These are phyloP conservation scores for Elaeis guineensis DNA, from an alignment of 176 grass and related monocot genomes.

Conservation along the genomic window DNA sequence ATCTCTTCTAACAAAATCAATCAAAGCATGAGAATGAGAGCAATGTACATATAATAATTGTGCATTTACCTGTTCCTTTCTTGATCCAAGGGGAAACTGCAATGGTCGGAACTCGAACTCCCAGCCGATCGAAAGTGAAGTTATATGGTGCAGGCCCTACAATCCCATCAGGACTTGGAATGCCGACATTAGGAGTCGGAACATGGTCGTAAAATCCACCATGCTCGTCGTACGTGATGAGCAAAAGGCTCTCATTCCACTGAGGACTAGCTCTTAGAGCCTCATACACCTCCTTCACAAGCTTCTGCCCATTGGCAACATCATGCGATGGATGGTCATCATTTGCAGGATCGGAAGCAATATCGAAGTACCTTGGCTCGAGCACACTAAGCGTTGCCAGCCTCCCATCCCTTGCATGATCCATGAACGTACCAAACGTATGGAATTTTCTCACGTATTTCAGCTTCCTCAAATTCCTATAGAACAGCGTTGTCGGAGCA, in stretches of 20 bases:
- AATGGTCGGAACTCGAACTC: conserved; percentile 18
- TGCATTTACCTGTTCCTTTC: conserved; percentile 17
- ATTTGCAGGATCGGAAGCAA: no score
- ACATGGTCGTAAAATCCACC: conserved; percentile 24
- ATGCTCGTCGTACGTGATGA: conserved; percentile 22
- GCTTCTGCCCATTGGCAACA: no score
- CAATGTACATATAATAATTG: no score
- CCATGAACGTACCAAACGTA: conserved; percentile 43
- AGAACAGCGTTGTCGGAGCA: conserved; percentile 82
- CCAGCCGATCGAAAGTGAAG: conserved; percentile 18
- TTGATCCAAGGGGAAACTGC: conserved; percentile 24
- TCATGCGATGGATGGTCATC: no score
- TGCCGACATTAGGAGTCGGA: neutral
- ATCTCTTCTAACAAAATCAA: no score
- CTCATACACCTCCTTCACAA: no score
- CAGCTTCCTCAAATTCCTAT: conserved; percentile 52
- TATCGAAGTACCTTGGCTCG: conserved; percentile 82
- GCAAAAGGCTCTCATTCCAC: conserved; percentile 23
- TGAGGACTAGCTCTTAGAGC: conserved; percentile 11
- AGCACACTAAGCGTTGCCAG: conserved; percentile 62
- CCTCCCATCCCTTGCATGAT: conserved; percentile 39
- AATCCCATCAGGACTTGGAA: conserved; percentile 18
- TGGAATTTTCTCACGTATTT: conserved; percentile 44
- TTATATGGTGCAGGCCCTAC: neutral
- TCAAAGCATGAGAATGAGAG: no score